These are phyloP conservation scores for Phialemonium atrogriseum DNA, from an alignment of 2,329 filamentous ascomycete species.

Conservation along the genomic window DNA sequence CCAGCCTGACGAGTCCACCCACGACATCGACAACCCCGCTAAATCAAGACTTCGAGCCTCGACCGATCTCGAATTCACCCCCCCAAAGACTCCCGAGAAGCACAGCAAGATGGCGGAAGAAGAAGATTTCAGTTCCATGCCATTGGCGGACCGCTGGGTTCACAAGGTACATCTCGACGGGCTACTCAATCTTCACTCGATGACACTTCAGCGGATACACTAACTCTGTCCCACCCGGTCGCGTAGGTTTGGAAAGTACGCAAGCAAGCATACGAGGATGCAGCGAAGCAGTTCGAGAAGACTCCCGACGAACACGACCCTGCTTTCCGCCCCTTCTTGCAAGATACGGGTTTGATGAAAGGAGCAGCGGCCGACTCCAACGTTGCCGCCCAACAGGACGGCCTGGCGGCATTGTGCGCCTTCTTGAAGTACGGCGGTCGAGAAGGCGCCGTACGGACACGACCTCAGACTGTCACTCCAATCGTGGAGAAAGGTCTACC, in stretches of 20 bases:
- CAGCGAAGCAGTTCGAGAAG: conserved; percentile 74
- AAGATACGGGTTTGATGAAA: conserved; percentile 84
- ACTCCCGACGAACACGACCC: conserved; percentile 81
- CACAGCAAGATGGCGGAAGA: conserved; percentile 65
- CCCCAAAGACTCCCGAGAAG: conserved; percentile 1
- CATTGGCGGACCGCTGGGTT: conserved; percentile 69
- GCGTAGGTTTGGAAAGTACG: conserved; percentile 92
- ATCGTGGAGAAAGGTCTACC: conserved; percentile 88
- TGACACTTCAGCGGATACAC: too few relatives aligned
- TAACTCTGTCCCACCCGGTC: not conserved
- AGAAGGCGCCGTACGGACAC: conserved; percentile 71
- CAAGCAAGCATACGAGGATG: conserved; percentile 91
- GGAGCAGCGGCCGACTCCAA: conserved; percentile 89
- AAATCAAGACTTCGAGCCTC: not conserved
- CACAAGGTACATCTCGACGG: conserved; percentile 61
- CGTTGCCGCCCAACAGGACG: conserved; percentile 93
- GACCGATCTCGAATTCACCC: not conserved
- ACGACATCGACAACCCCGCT: not conserved
- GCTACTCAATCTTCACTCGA: too few relatives aligned
- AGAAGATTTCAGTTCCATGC: conserved; percentile 74
- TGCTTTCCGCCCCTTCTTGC: conserved; percentile 77
- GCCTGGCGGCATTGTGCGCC: conserved; percentile 75
- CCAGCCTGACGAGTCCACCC: conserved; percentile 1
- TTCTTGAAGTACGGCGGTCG: conserved; percentile 87
- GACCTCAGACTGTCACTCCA: conserved; percentile 63